phyloP scores from a whole-genome alignment of 345 rosid genomes.

The Aegle marmelos region DNA sequence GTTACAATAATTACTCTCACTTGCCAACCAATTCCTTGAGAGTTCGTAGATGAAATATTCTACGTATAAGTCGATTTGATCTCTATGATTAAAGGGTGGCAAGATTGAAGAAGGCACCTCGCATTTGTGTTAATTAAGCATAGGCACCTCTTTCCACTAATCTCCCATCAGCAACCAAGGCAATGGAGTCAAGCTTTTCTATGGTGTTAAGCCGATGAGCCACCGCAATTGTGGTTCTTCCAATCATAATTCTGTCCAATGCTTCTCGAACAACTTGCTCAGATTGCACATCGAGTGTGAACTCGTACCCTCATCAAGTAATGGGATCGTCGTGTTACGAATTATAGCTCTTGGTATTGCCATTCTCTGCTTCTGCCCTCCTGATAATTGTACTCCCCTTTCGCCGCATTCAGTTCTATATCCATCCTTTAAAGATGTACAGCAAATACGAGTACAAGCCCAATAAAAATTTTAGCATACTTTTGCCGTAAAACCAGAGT shows the following conservation, averaged over 20 bases:
- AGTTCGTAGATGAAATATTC: background rate
- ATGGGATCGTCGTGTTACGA: slow-evolving; percentile 49
- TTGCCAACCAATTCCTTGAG: background rate
- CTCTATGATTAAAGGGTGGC: slow-evolving; percentile 34
- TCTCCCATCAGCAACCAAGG: slow-evolving; percentile 60
- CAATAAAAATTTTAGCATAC: background rate
- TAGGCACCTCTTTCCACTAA: slow-evolving; percentile 62
- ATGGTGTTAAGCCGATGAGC: slow-evolving; percentile 79
- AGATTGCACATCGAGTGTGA: slow-evolving; percentile 74
- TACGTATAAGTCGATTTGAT: background rate
- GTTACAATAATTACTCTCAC: no score
- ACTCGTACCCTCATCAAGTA: slow-evolving; percentile 83
- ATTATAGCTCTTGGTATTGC: slow-evolving; percentile 77
- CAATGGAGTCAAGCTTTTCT: slow-evolving; percentile 56
- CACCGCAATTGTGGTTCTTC: slow-evolving; percentile 61
- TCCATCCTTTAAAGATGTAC: slow-evolving; percentile 61
- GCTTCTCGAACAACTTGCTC: slow-evolving; percentile 78
- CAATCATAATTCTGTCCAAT: slow-evolving; percentile 63
- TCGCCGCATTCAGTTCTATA: slow-evolving; percentile 79
- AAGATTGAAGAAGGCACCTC: slow-evolving; percentile 63
- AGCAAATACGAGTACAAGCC: background rate
- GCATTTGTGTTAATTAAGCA: slow-evolving; percentile 41
- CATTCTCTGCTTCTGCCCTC: slow-evolving; percentile 79
- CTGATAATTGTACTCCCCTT: slow-evolving; percentile 76
- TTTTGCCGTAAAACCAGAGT: slow-evolving; percentile 35